Conservation (phyloP, 192 early-diverging fungal genomes). For the Backusella liffmaniae region DNA sequence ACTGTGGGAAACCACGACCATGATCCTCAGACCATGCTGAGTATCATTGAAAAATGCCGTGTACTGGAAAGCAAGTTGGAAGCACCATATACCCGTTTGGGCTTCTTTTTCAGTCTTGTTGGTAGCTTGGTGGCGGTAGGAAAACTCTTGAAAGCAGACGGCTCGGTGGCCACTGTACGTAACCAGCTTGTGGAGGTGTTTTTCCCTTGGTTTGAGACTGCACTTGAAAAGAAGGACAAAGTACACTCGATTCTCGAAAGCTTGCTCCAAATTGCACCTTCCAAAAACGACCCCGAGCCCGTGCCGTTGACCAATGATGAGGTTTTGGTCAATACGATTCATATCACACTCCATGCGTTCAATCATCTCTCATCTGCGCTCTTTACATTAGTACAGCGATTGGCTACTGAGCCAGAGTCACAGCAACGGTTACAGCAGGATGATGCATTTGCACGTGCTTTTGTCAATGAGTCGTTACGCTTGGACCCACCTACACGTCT, state of each 20-base stretch:
- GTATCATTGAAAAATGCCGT: not conserved
- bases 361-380: constrained; percentile 25
- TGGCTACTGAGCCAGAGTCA: constrained; percentile 40
- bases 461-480: constrained; percentile 34
- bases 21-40: constrained; percentile 16
- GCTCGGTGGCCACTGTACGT: not conserved
- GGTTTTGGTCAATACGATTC: constrained; percentile 27
- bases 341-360: constrained; percentile 34
- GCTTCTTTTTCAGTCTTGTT: not conserved
- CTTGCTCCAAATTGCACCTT: constrained; percentile 4
- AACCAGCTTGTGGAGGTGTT: constrained; percentile 7
- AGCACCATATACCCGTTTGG: not conserved
- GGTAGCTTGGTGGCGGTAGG: not conserved
- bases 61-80: not conserved
- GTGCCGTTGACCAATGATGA: constrained; percentile 26
- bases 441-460: constrained; percentile 8
- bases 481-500: constrained; percentile 19
- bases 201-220: constrained; percentile 12
- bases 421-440: constrained; percentile 34
- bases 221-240: not conserved
- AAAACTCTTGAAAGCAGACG: not conserved
- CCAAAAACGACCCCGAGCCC: constrained; percentile 25
- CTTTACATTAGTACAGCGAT: constrained; percentile 35
- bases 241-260: not conserved
- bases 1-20: not conserved